phyloP scores from a whole-genome alignment of 352 stramenopile species.

The Phytophthora pistaciae region DNA sequence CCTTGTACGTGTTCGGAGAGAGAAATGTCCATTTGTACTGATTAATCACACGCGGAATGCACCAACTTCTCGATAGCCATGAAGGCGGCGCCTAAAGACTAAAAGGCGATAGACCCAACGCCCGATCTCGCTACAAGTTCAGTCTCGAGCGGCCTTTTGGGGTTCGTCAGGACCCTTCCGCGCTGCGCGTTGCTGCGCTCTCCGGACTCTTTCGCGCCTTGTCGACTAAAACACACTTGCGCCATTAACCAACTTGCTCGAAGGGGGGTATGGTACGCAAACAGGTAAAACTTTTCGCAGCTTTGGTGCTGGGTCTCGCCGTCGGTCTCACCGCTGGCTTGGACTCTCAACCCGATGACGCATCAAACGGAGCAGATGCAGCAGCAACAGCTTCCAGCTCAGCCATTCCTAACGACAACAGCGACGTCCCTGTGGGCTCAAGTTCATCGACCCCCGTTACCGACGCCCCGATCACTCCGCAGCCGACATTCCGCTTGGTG shows the following conservation, averaged over 20 bases:
- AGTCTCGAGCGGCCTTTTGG: background rate
- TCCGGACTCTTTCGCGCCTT: background rate
- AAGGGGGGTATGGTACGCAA: background rate
- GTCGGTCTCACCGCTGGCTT: background rate
- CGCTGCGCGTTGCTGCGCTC: conserved; percentile 1
- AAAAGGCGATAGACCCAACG: too few species aligned
- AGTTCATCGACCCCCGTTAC: background rate
- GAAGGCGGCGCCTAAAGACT: too few species aligned
- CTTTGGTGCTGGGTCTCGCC: background rate
- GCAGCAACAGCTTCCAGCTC: background rate
- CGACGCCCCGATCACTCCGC: background rate
- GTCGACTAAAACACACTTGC: conserved; percentile 5
- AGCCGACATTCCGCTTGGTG: background rate
- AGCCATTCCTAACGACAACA: background rate
- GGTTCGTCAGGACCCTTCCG: background rate
- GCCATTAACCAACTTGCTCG: conserved; percentile 6
- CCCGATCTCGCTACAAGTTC: conserved; percentile 1
- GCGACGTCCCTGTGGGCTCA: background rate
- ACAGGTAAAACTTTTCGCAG: background rate
- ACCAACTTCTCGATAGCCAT: too few species aligned
- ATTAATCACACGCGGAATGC: too few species aligned
- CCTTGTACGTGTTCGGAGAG: background rate
- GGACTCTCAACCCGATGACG: background rate
- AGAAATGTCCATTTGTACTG: background rate
- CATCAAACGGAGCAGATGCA: conserved; percentile 1